Evolutionary conservation across 305 asterid genomes (phyloP).

Genomic region (Fraxinus dipetala): DNA sequence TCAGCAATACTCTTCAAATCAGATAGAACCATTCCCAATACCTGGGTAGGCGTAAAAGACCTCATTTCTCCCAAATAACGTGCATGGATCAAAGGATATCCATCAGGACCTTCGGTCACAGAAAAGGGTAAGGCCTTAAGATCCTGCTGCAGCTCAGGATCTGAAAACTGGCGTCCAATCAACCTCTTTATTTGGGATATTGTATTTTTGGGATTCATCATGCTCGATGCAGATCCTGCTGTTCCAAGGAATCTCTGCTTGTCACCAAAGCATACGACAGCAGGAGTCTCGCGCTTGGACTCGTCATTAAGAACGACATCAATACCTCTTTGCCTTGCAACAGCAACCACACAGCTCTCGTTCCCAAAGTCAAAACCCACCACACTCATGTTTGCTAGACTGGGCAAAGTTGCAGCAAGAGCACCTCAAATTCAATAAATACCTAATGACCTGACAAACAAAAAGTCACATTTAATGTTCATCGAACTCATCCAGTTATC

Average conservation of each 20-base stretch:
- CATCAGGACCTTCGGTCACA: slow-evolving; percentile 85
- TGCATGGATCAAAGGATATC: slow-evolving; percentile 76
- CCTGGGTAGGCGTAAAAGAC: slow-evolving; percentile 82
- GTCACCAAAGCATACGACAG: slow-evolving; percentile 86
- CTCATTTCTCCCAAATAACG: slow-evolving; percentile 71
- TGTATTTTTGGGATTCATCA: slow-evolving; percentile 93
- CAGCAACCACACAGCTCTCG: slow-evolving; percentile 87
- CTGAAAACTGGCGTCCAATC: slow-evolving; percentile 76
- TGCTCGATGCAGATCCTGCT: slow-evolving; percentile 92
- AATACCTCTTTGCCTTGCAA: slow-evolving; percentile 91
- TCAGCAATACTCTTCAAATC: slow-evolving; percentile 77
- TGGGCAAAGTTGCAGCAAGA: background rate
- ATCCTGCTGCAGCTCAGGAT: slow-evolving; percentile 82
- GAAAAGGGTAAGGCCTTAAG: slow-evolving; percentile 60
- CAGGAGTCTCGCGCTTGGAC: slow-evolving; percentile 92
- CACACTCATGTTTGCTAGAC: slow-evolving; percentile 70
- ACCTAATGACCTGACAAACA: slow-evolving; percentile 33
- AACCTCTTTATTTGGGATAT: slow-evolving; percentile 82
- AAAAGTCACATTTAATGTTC: background rate
- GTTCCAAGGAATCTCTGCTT: slow-evolving; percentile 96
- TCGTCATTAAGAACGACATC: slow-evolving; percentile 94
- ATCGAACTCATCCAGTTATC: background rate
- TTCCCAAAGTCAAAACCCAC: slow-evolving; percentile 94
- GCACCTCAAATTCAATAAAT: slow-evolving; percentile 3
- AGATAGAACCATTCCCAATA: slow-evolving; percentile 86